These are phyloP conservation scores for Actinidia polygama DNA, from an alignment of 179 eudicot species.

Conservation along the genomic window DNA sequence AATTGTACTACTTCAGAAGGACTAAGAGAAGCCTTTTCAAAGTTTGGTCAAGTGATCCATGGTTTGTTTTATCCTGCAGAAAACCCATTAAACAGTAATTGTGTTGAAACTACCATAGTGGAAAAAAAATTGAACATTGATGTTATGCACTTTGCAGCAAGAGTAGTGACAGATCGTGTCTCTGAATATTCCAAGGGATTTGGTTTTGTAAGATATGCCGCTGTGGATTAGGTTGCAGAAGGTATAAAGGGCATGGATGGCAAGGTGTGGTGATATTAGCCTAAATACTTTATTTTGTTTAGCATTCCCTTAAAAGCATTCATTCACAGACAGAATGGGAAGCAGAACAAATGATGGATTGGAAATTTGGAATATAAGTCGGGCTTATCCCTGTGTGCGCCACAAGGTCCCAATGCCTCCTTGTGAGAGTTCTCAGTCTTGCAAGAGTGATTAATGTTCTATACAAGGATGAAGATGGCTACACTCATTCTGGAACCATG, in stretches of 20 bases:
- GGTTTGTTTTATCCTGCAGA: conserved; percentile 21
- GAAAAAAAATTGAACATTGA: conserved; percentile 16
- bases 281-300: neutral
- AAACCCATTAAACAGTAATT: neutral
- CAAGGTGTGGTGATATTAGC: conserved; percentile 39
- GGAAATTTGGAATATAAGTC: no score
- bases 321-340: no score
- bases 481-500: neutral
- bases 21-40: conserved; percentile 32
- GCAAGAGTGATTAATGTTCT: neutral
- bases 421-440: neutral
- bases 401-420: neutral
- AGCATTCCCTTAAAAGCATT: neutral
- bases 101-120: neutral
- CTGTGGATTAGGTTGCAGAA: conserved; percentile 67
- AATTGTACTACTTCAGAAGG: conserved; percentile 33
- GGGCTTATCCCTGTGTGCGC: no score
- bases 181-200: conserved; percentile 83
- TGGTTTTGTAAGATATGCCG: conserved; percentile 77
- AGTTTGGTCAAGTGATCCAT: conserved; percentile 30
- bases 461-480: neutral
- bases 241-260: conserved; percentile 91
- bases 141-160: conserved; percentile 54
- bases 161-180: conserved; percentile 80
- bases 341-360: no score